Percentiles rank a stretch among this genome's conserved stretches.
These are phyloP conservation scores for Dendrobium catenatum DNA, from an alignment of 106 monocot genomes.

Conservation along the genomic window DNA sequence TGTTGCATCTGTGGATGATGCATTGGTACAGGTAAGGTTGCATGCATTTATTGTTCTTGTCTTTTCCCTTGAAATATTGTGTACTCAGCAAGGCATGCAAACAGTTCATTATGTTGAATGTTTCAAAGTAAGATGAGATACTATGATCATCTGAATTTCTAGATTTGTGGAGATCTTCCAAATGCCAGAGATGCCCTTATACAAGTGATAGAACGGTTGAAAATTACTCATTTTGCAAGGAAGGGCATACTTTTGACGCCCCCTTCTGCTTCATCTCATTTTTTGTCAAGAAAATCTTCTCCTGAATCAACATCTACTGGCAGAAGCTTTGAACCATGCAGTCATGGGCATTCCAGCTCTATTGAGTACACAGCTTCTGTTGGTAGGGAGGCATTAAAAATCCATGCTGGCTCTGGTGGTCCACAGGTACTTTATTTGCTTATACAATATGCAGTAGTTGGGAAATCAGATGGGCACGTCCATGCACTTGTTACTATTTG, in stretches of 20 bases:
- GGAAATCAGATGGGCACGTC: background rate
- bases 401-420: background rate
- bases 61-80: background rate
- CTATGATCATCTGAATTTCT: conserved; percentile 4
- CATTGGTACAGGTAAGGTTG: conserved; percentile 45
- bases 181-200: conserved; percentile 49
- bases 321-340: background rate
- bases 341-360: background rate
- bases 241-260: background rate
- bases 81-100: background rate
- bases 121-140: conserved; percentile 1
- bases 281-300: background rate
- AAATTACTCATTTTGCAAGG: conserved; percentile 32
- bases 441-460: background rate
- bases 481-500: background rate
- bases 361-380: background rate
- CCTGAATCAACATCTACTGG: background rate
- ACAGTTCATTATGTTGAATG: background rate
- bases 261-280: background rate
- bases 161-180: conserved; percentile 58
- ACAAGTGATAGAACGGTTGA: conserved; percentile 45
- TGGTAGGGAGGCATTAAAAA: background rate
- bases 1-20: conserved; percentile 53
- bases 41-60: background rate
- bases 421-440: background rate